These are phyloP conservation scores for Globisporangium alternatum DNA, from an alignment of 352 stramenopile species.

Conservation along the genomic window DNA sequence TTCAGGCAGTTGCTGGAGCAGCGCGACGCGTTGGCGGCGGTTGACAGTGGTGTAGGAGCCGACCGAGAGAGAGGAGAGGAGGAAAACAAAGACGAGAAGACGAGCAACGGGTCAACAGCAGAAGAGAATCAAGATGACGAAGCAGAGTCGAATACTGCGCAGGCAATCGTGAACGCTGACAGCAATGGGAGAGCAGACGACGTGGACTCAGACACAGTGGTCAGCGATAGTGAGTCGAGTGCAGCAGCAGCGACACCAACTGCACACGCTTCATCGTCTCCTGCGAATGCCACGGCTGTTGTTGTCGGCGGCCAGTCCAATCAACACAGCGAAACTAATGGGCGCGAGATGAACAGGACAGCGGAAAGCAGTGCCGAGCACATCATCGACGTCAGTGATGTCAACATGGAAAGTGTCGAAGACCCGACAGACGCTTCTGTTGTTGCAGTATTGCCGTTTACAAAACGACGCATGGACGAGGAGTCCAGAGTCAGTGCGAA, in stretches of 20 bases:
- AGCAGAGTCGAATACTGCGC: background rate
- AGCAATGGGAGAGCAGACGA: constrained; percentile 1
- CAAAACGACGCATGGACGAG: background rate
- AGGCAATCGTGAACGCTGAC: background rate
- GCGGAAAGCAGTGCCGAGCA: background rate
- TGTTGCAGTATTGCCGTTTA: background rate
- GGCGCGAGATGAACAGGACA: background rate
- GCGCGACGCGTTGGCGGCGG: constrained; percentile 33
- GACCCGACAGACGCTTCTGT: background rate
- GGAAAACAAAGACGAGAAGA: constrained; percentile 5
- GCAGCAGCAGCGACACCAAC: background rate
- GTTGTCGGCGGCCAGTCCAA: background rate
- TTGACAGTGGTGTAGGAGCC: constrained; percentile 26
- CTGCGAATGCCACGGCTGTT: background rate
- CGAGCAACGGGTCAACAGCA: background rate
- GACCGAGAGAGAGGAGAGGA: constrained; percentile 14
- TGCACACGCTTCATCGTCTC: background rate
- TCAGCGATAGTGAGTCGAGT: background rate
- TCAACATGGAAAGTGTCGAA: background rate
- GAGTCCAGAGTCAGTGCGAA: background rate
- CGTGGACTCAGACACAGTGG: background rate
- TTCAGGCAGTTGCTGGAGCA: constrained; percentile 63
- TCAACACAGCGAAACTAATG: constrained; percentile 11
- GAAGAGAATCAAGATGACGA: background rate
- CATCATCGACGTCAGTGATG: background rate